Evolutionary conservation across 768 basidiomycete genomes (phyloP), one percentile per base, ranked within the genome.

Genomic region (Suillus ampliporus): DNA sequence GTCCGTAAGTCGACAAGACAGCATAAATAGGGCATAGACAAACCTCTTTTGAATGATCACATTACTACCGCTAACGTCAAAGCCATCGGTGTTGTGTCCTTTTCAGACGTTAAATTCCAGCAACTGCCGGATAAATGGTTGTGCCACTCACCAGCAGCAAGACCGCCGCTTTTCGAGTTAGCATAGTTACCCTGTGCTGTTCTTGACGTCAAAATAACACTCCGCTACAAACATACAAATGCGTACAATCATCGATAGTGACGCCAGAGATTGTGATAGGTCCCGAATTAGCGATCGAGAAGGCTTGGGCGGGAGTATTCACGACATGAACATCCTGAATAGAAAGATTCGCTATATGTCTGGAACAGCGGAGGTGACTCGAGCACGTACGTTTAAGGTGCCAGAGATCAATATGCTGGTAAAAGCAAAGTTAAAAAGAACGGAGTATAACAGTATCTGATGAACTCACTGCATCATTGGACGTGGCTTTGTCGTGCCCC

Each of bases 221-320:
- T 31, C 21, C 13, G 21, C 9, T 28, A 41, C 6, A 11, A 7
- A 53, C 26, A 54, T 17, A n/a, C 15, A 5, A 34, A 13, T 6
- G 68, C 83, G 65, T 53, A 89, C 88, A 85, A 64, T 89, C 78
- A 63, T 89, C 86, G 60, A 90, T 79, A 19, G 69, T 80, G 28
- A 85, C 70, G 43, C 75, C 71, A 2, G 80, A 78, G 69, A 90
- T 83, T 17, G 79, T 68, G 74, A 78, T 58, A 0, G 71, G 54
- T 14, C 66, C 73, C 44, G 54, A 34, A 68, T 75, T 76, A 21
- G 52, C 63, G 47, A 81, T 64, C 35, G 74, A 56, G 66, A 78
- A 74, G 48, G 64, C 65, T 5, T 72, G 75, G n/a, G 67, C 67
- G 9, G 83, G 82, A 10, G 78, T 75, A 67, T 84, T 82, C 34